These are phyloP conservation scores for Monilinia polystroma DNA, from an alignment of 2,329 filamentous ascomycete genomes.

Conservation along the genomic window DNA sequence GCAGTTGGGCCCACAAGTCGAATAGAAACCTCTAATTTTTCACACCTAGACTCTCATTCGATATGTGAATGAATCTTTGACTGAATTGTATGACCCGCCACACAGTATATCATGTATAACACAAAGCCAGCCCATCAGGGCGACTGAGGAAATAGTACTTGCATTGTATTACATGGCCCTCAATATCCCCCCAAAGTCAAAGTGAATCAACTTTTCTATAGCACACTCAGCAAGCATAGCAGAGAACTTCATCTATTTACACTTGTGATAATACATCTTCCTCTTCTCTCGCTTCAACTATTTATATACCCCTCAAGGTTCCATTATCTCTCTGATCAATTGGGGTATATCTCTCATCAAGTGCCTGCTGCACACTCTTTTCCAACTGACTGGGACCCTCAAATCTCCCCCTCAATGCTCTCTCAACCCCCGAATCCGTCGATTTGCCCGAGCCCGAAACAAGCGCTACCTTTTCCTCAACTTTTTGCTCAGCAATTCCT, in stretches of 20 bases:
- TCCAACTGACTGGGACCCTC: slow-evolving; percentile 45
- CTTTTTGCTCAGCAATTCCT: slow-evolving; percentile 42
- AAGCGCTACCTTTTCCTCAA: slow-evolving; percentile 29
- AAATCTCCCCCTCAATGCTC: slow-evolving; percentile 54
- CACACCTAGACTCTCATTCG: not conserved
- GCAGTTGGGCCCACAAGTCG: not conserved
- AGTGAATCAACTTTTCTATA: slow-evolving; percentile 23
- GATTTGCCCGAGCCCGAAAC: slow-evolving; percentile 29
- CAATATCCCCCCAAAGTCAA: not conserved
- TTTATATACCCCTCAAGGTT: slow-evolving; percentile 41
- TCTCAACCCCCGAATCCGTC: slow-evolving; percentile 42
- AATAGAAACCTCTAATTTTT: not conserved
- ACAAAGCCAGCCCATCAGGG: slow-evolving; percentile 17
- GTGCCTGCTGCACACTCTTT: slow-evolving; percentile 53
- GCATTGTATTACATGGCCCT: slow-evolving; percentile 7
- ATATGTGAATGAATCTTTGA: not conserved
- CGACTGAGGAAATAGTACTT: slow-evolving; percentile 18
- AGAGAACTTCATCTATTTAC: slow-evolving; percentile 25
- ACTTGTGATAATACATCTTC: slow-evolving; percentile 15
- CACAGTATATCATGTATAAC: not conserved
- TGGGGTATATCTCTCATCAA: slow-evolving; percentile 56
- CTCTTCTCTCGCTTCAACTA: not conserved
- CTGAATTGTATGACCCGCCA: not conserved
- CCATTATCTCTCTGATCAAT: slow-evolving; percentile 43
- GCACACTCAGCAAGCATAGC: slow-evolving; percentile 22